A percentile compares a stretch with the other conserved stretches of the same genome.
Evolutionary conservation across 202 grass and related monocot species (phyloP).

Genomic region (Saccharum hybrid): DNA sequence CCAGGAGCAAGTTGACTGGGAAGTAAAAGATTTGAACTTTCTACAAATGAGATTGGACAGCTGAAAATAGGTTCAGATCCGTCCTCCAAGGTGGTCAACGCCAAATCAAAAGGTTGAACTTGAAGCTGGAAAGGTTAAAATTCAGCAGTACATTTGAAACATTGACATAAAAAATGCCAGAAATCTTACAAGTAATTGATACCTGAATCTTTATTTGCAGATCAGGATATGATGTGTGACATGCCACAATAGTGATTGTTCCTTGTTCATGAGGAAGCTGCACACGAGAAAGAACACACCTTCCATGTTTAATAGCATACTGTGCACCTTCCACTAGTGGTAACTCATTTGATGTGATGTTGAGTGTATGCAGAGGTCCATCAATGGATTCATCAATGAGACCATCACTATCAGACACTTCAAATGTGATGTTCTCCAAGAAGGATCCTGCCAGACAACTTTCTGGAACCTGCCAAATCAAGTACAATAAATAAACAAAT

Average conservation of each 20-base stretch:
- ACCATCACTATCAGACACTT: conserved; percentile 44
- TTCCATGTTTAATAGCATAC: conserved; percentile 54
- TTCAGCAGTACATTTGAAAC: conserved; percentile 2
- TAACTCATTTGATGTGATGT: conserved; percentile 40
- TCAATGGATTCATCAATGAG: conserved; percentile 51
- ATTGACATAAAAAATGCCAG: conserved; percentile 6
- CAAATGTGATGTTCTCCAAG: conserved; percentile 53
- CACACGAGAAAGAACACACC: conserved; percentile 45
- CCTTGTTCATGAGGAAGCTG: conserved; percentile 43
- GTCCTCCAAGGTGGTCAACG: not conserved
- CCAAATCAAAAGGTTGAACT: conserved; percentile 28
- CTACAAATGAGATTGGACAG: not conserved
- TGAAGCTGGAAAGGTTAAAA: conserved; percentile 34
- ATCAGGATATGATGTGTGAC: conserved; percentile 49
- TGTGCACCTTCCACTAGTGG: conserved; percentile 42
- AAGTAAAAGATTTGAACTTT: conserved; percentile 31
- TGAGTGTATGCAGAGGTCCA: conserved; percentile 51
- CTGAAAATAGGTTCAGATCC: conserved; percentile 20
- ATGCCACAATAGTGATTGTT: conserved; percentile 43
- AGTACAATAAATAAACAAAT: not conserved
- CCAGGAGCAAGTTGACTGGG: conserved; percentile 12
- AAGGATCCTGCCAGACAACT: conserved; percentile 21
- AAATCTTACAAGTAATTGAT: not conserved
- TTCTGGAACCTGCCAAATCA: conserved; percentile 41
- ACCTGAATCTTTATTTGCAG: conserved; percentile 39